Evolutionary conservation across 441 rosid species (phyloP), one percentile per base, ranked within the genome.

Genomic region (Lepidium campestre): DNA sequence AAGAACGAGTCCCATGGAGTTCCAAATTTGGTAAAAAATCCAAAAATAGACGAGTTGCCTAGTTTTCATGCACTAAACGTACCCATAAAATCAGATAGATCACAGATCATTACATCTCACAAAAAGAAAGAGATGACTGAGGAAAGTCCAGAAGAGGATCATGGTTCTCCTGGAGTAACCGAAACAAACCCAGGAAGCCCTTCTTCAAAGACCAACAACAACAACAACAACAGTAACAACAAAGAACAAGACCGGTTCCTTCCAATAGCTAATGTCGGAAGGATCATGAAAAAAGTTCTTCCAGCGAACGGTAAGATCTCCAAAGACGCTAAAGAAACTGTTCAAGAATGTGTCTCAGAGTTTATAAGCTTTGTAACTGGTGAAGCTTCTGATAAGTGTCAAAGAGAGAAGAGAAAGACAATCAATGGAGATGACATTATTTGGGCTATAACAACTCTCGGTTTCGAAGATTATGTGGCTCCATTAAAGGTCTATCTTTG

Each of bases 361-460:
- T 89, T 89, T 81, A 87, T 90, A 1, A 86, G 97, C 74, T 87
- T 90, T 14, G 86, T 87, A 5, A 84, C 89, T 0, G 86, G 92
- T 10, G 90, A 90, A 70, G 94, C 97, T 8, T 90, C 90, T 0
- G 94, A 88, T 46, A 90, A 86, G 68, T 90, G 94, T 65, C 90
- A 84, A 41, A 70, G 89, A 65, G 94, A 87, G 54, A 90, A 84
- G 54, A 75, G 90, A 35, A 85, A 86, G 75, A 88, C 97, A 2
- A 85, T 87, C 17, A 90, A 90, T 13, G 92, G 94, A 7, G 94
- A 86, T 40, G 92, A 87, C 10, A 81, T 87, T 52, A 81, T 86
- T 7, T 88, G 90, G 91, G 89, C 94, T 0, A 86, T 84, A 57
- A 86, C 90, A 4, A 86, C 85, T 9, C 75, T 87, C 12, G 97